Base-by-base conservation (phyloP, 768 basidiomycete genomes). In the Amanita subjunquillea region DNA sequence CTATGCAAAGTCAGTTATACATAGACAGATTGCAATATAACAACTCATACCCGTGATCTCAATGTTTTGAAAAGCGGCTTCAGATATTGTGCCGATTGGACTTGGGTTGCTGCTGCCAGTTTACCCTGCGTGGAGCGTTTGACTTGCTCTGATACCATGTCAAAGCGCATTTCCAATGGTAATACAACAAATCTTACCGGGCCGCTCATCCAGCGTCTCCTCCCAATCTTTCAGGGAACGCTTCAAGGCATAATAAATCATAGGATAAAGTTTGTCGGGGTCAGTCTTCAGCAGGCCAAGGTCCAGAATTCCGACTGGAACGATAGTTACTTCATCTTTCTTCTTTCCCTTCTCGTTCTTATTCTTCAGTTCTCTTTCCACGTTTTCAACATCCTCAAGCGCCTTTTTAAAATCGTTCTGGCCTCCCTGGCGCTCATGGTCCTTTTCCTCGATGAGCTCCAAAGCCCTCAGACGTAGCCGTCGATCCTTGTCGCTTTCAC, bases 211-310 rank as follows among this genome's bases (percentile, higher is more conserved):
- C 87, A 99, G 87, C 44, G 88, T 87, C 59, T 92, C 86, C 58
- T 84, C 94, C 96, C 96, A 99, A 63, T 99, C 96, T 60, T 92
- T 92, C 48, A 98, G 73, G 4, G 84, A 86, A 56, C 86, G 77
- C 74, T 97, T 97, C 54, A 98, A 71, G 1, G 93, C 91, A 64
- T 93, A 92, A 63, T 99, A 99, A 47, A 99, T 97, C 60, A 97
- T 74, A 0, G 96, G 96, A 63, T 99, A 97, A 27, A 98, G 72
- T 67, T 90, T 96, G 72, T 95, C 90, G 6, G 92, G 89, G 65
- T 98, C 91, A 15, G 80, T 81, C 74, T 92, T 95, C 62, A 97
- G 65, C 55, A 97, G 74, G 5, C 65, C 72, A 27, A 98, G 66
- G 66, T 99, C 91, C 44, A 99, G 70, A 7, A 91, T 67, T 7